phyloP scores from a whole-genome alignment of 202 grass and related monocot species.

The Carex sylvatica region DNA sequence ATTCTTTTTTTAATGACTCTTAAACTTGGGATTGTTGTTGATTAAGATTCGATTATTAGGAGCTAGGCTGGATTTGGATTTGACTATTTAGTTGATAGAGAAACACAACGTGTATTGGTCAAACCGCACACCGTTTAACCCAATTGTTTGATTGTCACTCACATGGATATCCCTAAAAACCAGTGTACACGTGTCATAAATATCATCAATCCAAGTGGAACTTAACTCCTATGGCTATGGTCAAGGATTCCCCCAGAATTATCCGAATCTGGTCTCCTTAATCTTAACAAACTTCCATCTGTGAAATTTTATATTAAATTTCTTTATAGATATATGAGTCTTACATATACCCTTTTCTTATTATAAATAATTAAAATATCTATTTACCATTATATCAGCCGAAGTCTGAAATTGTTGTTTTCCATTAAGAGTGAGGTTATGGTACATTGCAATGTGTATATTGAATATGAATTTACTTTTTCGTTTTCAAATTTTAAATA shows the following conservation, averaged over 20 bases:
- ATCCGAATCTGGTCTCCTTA: conserved; percentile 47
- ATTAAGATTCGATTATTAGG: background rate
- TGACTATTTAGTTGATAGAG: conserved; percentile 39
- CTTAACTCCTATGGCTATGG: conserved; percentile 19
- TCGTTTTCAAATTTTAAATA: no score
- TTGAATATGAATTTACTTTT: no score
- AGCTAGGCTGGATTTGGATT: conserved; percentile 45
- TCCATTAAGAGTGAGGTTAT: no score
- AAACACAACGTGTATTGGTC: conserved; percentile 27
- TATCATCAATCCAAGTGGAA: conserved; percentile 45
- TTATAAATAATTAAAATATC: background rate
- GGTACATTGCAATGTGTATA: no score
- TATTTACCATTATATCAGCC: background rate
- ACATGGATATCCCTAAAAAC: conserved; percentile 53
- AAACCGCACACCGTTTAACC: conserved; percentile 35
- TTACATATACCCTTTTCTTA: no score
- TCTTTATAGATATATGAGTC: background rate
- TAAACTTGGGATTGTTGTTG: background rate
- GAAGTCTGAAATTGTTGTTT: background rate
- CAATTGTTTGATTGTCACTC: conserved; percentile 46
- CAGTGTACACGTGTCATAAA: conserved; percentile 46
- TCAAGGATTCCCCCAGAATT: conserved; percentile 34
- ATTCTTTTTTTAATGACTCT: background rate
- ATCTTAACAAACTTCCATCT: conserved; percentile 26
- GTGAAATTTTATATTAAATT: background rate